These are phyloP conservation scores for Eugenia klotzschiana DNA, from an alignment of 441 rosid species.

Conservation along the genomic window DNA sequence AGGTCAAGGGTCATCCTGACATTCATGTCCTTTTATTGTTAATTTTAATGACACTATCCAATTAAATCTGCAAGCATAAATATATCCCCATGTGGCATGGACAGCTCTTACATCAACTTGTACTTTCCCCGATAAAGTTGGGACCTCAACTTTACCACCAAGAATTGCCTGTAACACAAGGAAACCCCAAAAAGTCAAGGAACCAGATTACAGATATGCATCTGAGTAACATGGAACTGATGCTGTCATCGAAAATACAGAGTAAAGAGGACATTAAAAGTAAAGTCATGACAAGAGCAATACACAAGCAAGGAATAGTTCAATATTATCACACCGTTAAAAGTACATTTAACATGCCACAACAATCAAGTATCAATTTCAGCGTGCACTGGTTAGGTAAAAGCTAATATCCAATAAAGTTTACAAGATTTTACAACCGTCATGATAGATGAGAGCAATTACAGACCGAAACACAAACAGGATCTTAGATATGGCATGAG, in stretches of 20 bases:
- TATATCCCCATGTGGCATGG: not conserved
- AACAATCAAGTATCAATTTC: not conserved
- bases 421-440: not conserved
- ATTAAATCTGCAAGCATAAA: not conserved
- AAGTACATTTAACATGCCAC: not conserved
- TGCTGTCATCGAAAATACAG: not conserved
- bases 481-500: not conserved
- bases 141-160: slow-evolving; percentile 75
- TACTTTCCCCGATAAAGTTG: slow-evolving; percentile 59
- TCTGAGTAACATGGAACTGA: not conserved
- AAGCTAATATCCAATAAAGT: not conserved
- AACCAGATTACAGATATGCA: not conserved
- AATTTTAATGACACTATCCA: not conserved
- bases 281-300: not conserved
- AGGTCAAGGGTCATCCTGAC: not conserved
- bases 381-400: not conserved
- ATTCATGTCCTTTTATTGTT: not conserved
- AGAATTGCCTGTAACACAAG: slow-evolving; percentile 62
- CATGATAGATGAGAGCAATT: not conserved
- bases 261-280: not conserved
- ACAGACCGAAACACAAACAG: not conserved
- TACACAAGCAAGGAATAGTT: not conserved
- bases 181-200: not conserved
- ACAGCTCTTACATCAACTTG: slow-evolving; percentile 43
- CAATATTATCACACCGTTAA: not conserved